Conservation (phyloP, 768 basidiomycete genomes). For the Cystobasidium tubakii region DNA sequence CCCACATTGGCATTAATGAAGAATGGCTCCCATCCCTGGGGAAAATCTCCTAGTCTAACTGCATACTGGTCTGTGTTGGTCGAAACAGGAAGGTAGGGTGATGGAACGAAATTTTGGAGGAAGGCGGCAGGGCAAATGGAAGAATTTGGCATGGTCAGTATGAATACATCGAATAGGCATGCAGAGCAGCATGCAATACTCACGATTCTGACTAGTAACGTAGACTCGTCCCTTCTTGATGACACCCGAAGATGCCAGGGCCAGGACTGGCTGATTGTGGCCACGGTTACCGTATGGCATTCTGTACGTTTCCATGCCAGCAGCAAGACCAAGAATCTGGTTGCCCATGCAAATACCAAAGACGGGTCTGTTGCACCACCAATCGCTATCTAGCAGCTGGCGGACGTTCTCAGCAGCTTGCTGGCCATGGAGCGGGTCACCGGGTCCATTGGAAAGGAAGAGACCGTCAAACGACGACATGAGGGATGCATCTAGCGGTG, state of each 20-base stretch:
- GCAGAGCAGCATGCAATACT: slow-evolving; percentile 46
- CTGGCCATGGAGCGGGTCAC: slow-evolving; percentile 83
- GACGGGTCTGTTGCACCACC: slow-evolving; percentile 69
- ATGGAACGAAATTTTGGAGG: not conserved
- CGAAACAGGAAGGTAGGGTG: not conserved
- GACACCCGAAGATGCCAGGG: slow-evolving; percentile 83
- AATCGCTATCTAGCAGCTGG: slow-evolving; percentile 68
- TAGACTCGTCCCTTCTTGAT: slow-evolving; percentile 95
- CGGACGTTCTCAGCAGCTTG: slow-evolving; percentile 74
- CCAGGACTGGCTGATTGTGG: slow-evolving; percentile 96
- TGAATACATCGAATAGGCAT: not conserved
- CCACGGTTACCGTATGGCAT: slow-evolving; percentile 99
- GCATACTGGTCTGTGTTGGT: slow-evolving; percentile 83
- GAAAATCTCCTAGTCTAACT: slow-evolving; percentile 89
- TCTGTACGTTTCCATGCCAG: slow-evolving; percentile 88
- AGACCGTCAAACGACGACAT: slow-evolving; percentile 67
- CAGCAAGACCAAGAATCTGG: slow-evolving; percentile 95
- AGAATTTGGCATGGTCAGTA: slow-evolving; percentile 1
- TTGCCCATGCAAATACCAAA: slow-evolving; percentile 99
- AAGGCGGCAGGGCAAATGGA: not conserved
- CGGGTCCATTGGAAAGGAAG: slow-evolving; percentile 94
- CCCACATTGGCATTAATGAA: slow-evolving; percentile 90
- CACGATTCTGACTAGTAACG: slow-evolving; percentile 70
- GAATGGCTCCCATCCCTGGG: slow-evolving; percentile 94
- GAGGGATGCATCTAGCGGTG: slow-evolving; percentile 65